phyloP scores from a whole-genome alignment of 495 filamentous ascomycete genomes.

The Lasiosphaeria miniovina region DNA sequence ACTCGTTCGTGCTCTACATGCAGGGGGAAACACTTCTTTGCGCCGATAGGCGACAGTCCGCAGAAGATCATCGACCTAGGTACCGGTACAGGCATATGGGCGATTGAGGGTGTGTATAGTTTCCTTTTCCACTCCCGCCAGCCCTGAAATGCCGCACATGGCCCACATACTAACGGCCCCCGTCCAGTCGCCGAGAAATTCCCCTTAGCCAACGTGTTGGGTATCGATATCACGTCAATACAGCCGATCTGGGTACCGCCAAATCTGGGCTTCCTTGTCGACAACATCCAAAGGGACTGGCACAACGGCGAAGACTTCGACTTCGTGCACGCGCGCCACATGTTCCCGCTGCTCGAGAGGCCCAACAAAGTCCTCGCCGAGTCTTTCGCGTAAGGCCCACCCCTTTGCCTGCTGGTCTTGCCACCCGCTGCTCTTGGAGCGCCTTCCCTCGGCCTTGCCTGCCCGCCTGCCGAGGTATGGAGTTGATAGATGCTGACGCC shows the following conservation, averaged over 20 bases:
- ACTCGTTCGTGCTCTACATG: too few relatives aligned
- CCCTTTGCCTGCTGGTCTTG: background rate
- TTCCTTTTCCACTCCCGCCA: conserved; percentile 17
- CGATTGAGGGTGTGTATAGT: conserved; percentile 25
- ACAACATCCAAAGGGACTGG: conserved; percentile 40
- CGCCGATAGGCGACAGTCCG: conserved; percentile 38
- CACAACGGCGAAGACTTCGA: conserved; percentile 30
- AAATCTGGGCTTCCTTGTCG: conserved; percentile 37
- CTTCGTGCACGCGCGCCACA: conserved; percentile 35
- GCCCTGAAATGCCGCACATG: background rate
- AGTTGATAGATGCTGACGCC: conserved; percentile 27
- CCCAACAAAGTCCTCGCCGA: conserved; percentile 32
- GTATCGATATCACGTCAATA: conserved; percentile 32
- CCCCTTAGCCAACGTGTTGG: conserved; percentile 30
- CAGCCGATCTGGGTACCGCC: conserved; percentile 39
- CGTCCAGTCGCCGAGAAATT: conserved; percentile 38
- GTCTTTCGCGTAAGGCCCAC: conserved; percentile 21
- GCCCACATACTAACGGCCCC: conserved; percentile 38
- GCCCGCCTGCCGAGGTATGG: too few relatives aligned
- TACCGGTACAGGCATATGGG: conserved; percentile 37
- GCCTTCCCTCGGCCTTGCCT: too few relatives aligned
- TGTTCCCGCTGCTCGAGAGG: conserved; percentile 42
- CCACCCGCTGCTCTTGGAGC: too few relatives aligned
- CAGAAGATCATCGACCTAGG: conserved; percentile 1
- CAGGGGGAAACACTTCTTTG: conserved; percentile 35